phyloP scores from a whole-genome alignment of 2,329 filamentous ascomycete species.

The Trichoderma pleuroti region DNA sequence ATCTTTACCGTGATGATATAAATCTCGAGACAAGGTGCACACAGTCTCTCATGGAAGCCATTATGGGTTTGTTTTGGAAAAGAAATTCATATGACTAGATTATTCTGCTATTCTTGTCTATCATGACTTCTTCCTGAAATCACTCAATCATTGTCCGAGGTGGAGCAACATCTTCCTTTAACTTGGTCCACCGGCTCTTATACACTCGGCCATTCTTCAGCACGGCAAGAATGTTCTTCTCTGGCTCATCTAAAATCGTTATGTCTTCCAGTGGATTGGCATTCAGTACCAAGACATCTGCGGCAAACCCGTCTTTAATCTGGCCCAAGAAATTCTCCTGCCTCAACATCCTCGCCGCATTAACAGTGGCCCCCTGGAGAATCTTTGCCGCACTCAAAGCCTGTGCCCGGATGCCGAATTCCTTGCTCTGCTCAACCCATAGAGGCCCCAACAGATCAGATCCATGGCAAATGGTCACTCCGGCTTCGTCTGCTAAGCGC shows the following conservation, averaged over 20 bases:
- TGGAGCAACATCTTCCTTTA: conserved; percentile 17
- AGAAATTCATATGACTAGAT: not conserved
- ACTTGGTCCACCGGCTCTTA: conserved; percentile 28
- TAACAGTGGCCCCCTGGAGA: conserved; percentile 38
- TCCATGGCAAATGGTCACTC: conserved; percentile 55
- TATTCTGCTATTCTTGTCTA: not conserved
- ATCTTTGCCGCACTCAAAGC: conserved; percentile 27
- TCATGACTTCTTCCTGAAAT: not conserved
- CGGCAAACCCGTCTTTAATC: conserved; percentile 47
- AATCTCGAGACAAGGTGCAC: not conserved
- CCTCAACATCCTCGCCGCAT: conserved; percentile 47
- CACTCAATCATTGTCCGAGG: not conserved
- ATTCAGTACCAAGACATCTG: conserved; percentile 52
- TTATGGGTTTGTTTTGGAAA: not conserved
- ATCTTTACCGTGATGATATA: not conserved
- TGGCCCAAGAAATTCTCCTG: conserved; percentile 48
- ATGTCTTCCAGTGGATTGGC: conserved; percentile 55
- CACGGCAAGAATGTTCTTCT: conserved; percentile 47
- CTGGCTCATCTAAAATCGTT: conserved; percentile 45
- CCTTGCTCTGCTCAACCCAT: conserved; percentile 31
- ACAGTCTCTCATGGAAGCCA: not conserved
- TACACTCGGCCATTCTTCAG: conserved; percentile 51
- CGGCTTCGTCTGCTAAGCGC: conserved; percentile 47
- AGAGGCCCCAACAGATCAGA: conserved; percentile 37
- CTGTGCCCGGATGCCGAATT: conserved; percentile 31